Base-by-base conservation (phyloP, 2,329 filamentous ascomycete genomes). In the Aspergillus pseudotamarii region DNA sequence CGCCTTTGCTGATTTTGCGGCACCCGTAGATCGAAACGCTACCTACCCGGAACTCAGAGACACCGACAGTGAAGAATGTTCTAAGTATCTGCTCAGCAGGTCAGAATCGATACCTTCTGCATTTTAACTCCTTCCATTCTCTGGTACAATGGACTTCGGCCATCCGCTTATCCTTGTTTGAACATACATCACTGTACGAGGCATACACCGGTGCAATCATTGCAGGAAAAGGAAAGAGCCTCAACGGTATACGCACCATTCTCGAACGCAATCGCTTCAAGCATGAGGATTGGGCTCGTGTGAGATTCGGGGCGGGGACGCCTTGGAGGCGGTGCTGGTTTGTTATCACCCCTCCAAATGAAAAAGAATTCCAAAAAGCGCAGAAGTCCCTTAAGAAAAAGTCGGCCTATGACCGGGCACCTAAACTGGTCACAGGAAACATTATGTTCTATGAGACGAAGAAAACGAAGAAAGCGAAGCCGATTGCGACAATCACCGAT, bases 271-370 rank as follows among this genome's bases (percentile, higher is more conserved):
- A 91, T 23, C 89, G 85, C 61, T 86, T 92, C 70, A 90, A 89
- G 70, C 88, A 91, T 46, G 93, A 96, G 75, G 93, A 96, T 73
- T 99, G 95, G 95, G 93, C 94, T 21, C 87, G 95, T 66, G 95
- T 99, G 58, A 87, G 95, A 64, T 99, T 99, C 72, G 95, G 95
- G 46, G 94, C 95, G 36, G 95, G 95, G 54, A 96, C 95, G 11
- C 94, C 94, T 0, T 99, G 95, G 95, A 89, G 91, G 74, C 90
- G 94, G 45, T 99, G 94, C 78, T 99, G 94, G 94, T 97, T 94
- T 77, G 94, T 98, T 59, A 91, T 98, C 62, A 88, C 88, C 8
- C 95, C 94, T 2, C 94, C 95, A 0, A 92, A 96, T 72, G 94
- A 98, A 80, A 99, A 98, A 81, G 93, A 96, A 71, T 89, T 89